Base-by-base conservation (phyloP, 1,139 yeast species). In the Eremothecium gossypii region DNA sequence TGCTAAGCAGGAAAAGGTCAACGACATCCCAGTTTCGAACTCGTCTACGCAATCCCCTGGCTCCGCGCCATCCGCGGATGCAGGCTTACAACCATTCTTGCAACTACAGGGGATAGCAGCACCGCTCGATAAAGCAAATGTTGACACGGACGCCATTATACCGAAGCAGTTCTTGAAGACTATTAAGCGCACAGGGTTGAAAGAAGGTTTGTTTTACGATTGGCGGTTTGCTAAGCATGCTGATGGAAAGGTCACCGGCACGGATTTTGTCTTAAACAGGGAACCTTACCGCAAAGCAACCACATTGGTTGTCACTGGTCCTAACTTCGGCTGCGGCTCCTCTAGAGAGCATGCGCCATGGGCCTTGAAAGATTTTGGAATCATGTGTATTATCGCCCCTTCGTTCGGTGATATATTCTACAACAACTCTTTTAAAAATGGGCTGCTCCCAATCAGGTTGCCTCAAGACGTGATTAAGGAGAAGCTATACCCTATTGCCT, bases 311-410 rank as follows among this genome's bases (percentile, higher is more conserved):
- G 95, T 89, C 48, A 80, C 94, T 40, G 98, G 98, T 63, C 95
- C 85, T 63, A 91, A 91, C 70, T 91, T 91, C 63, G 98, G 98
- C 51, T 91, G 98, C 71, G 98, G 98, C 57, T 89, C 97, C 34
- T 87, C 96, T 5, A 85, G 98, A 74, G 98, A 91, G 66, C 98
- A 91, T 59, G 98, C 98, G 20, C 97, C 98, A 45, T 91, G 98
- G 98, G 98, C 98, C 3, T 74, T 91, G 52, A 89, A 86, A 58
- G 98, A 91, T 67, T 91, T 91, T 58, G 98, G 98, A 63, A 87
- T 91, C 65, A 81, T 84, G 65, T 83, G 91, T 50, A 83, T 91
- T 61, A 87, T 91, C 66, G 97, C 98, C 4, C 97, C 97, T 46
- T 86, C 96, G 1, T 91, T 89, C 57, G 98, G 98, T 63, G 98